Percentiles rank a stretch among this genome's conserved stretches.
These are phyloP conservation scores for Cyclotella choctawhatcheeana DNA, from an alignment of 108 stramenopile species.

Conservation along the genomic window DNA sequence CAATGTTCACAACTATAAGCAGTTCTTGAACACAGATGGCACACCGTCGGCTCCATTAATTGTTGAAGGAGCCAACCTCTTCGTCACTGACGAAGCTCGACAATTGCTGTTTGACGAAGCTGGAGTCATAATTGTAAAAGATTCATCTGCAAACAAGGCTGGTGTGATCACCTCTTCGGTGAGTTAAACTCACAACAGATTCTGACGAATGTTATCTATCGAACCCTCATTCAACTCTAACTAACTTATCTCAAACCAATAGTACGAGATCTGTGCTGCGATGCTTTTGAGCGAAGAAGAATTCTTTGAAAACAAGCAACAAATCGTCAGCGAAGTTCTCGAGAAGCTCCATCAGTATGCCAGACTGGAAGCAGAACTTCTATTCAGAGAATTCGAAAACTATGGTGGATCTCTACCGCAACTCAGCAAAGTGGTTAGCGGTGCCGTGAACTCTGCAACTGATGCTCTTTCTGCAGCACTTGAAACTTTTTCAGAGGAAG, in stretches of 20 bases:
- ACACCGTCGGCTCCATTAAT: slow-evolving; percentile 89
- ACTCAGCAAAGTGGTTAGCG: slow-evolving; percentile 88
- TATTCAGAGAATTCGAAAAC: slow-evolving; percentile 94
- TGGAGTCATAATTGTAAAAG: slow-evolving; percentile 96
- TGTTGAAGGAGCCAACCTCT: slow-evolving; percentile 98
- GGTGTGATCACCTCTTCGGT: slow-evolving; percentile 95
- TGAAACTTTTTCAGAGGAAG: slow-evolving; percentile 70
- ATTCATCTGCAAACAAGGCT: slow-evolving; percentile 98
- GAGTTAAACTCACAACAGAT: neutral
- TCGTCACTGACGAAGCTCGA: slow-evolving; percentile 93
- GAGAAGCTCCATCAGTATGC: slow-evolving; percentile 86
- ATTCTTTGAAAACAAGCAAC: slow-evolving; percentile 92
- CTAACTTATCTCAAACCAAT: neutral
- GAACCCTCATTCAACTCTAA: neutral
- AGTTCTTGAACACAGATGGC: slow-evolving; percentile 85
- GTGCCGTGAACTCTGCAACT: slow-evolving; percentile 91
- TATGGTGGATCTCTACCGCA: slow-evolving; percentile 84
- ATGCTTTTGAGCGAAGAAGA: slow-evolving; percentile 93
- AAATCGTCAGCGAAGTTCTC: slow-evolving; percentile 93
- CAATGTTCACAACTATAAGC: slow-evolving; percentile 86
- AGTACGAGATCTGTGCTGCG: slow-evolving; percentile 94
- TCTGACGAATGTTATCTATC: neutral
- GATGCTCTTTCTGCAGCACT: slow-evolving; percentile 89
- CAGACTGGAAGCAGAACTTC: slow-evolving; percentile 93
- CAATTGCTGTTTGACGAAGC: slow-evolving; percentile 91